Conservation (phyloP, 257 asterid species). For the Datura wrightii region DNA sequence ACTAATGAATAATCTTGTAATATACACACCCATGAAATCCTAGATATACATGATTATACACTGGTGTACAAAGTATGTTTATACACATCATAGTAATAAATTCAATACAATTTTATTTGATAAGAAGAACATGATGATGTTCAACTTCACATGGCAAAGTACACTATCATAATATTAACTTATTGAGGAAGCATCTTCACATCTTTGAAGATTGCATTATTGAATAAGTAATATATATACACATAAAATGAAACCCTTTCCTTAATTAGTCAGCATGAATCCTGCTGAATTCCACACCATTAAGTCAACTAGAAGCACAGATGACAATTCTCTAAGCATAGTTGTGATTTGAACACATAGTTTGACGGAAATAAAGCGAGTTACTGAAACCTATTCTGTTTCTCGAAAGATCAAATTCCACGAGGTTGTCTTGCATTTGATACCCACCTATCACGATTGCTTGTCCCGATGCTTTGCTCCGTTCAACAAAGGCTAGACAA, state of each 20-base stretch:
- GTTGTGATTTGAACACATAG: conserved; percentile 44
- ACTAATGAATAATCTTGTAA: too few relatives aligned
- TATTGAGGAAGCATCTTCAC: neutral
- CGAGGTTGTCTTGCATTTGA: conserved; percentile 40
- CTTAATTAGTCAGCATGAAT: neutral
- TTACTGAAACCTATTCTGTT: conserved; percentile 32
- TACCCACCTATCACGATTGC: conserved; percentile 52
- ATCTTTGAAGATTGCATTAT: conserved; percentile 12
- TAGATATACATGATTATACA: too few relatives aligned
- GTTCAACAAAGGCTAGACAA: conserved; percentile 59
- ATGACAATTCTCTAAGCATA: neutral
- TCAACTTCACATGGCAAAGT: neutral
- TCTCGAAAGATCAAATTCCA: neutral
- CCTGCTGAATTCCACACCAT: neutral
- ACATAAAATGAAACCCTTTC: neutral
- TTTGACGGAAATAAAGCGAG: conserved; percentile 40
- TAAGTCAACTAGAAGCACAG: neutral
- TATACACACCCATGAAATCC: too few relatives aligned
- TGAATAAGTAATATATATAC: neutral
- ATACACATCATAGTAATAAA: neutral
- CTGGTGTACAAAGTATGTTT: neutral
- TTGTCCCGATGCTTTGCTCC: conserved; percentile 36
- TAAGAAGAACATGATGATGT: neutral
- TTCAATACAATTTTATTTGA: neutral
- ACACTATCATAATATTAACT: neutral